phyloP scores from a whole-genome alignment of 768 basidiomycete species.

The Kwoniella dejecticola region DNA sequence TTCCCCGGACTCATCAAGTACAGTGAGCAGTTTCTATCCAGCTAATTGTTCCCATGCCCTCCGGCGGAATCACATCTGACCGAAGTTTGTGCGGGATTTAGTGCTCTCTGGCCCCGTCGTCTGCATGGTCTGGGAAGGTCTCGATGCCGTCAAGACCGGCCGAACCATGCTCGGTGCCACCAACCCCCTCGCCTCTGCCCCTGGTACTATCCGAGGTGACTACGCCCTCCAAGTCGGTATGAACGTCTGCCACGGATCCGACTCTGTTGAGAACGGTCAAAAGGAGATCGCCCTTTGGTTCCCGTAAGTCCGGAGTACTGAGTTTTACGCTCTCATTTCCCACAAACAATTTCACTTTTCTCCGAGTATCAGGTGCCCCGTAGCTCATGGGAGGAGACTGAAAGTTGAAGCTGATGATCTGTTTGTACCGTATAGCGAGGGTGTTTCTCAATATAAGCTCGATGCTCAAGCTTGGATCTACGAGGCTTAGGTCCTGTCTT shows the following conservation, averaged over 20 bases:
- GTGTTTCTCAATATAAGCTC: conserved; percentile 52
- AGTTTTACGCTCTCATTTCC: background rate
- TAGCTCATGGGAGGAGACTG: background rate
- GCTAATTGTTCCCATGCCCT: background rate
- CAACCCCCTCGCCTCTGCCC: conserved; percentile 86
- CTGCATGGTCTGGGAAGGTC: conserved; percentile 81
- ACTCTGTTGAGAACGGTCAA: conserved; percentile 60
- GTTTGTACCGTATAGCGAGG: conserved; percentile 31
- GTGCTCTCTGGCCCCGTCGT: conserved; percentile 77
- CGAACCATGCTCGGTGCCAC: conserved; percentile 94
- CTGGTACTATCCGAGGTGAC: conserved; percentile 95
- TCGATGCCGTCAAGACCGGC: conserved; percentile 69
- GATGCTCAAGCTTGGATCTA: conserved; percentile 44
- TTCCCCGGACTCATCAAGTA: conserved; percentile 94
- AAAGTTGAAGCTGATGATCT: conserved; percentile 2
- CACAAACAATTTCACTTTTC: too few species aligned
- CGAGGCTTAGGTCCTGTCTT: conserved; percentile 29
- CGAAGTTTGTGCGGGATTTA: background rate
- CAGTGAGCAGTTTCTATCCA: conserved; percentile 58
- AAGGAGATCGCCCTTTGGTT: conserved; percentile 89
- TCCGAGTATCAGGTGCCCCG: too few species aligned
- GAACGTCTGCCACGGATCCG: conserved; percentile 57
- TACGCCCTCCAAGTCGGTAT: conserved; percentile 87
- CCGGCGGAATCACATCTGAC: too few species aligned
- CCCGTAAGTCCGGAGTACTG: conserved; percentile 39